Evolutionary conservation across 2,329 filamentous ascomycete genomes (phyloP), one percentile per base, ranked within the genome.

Genomic region (Arthrobotrys sinensis): DNA sequence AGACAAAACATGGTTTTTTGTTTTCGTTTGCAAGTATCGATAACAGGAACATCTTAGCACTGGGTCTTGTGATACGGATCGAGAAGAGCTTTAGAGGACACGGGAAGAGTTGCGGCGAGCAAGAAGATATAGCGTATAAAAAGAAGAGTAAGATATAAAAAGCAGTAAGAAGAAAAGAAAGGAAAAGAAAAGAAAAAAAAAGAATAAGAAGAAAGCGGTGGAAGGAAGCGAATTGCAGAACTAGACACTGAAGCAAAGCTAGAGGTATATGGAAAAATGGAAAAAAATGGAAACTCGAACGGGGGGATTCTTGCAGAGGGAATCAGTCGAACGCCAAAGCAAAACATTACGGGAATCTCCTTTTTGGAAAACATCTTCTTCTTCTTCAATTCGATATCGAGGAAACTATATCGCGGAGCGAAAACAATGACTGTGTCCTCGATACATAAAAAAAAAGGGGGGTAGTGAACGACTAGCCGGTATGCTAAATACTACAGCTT

Each of bases 391-490:
- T 55, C 21, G 12, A 65, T 40, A 80, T 84, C 36, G 80, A 60
- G 46, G 45, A 64, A 46, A 40, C 85, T 88, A 88, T 87, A 86
- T 82, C 84, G 84, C 76, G 83, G 83, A 66, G 84, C 83, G 57
- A 16, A 82, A 82, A 81, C 28, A 14, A 57, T 65, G 21, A 62
- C 48, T 12, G 10, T 53, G 7, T 10, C 19, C 40, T 75, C 60
- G 24, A 75, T 53, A 65, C 62, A 75, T 50, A 50, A 36, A 48
- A n/a, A 38, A 65, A 38, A 16, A 21, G 24, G 4, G 46, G 3
- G 36, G 24, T n/a, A 24, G 57, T 45, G 14, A 50, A 48, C 34
- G 34, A 63, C 28, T 14, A 14, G 16, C 19, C 16, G n/a, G 16
- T 2, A 43, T 10, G 21, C 19, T 34, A 32, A 50, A 19, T 24